Evolutionary conservation across 257 asterid species (phyloP).

Genomic region (Rhazya stricta): DNA sequence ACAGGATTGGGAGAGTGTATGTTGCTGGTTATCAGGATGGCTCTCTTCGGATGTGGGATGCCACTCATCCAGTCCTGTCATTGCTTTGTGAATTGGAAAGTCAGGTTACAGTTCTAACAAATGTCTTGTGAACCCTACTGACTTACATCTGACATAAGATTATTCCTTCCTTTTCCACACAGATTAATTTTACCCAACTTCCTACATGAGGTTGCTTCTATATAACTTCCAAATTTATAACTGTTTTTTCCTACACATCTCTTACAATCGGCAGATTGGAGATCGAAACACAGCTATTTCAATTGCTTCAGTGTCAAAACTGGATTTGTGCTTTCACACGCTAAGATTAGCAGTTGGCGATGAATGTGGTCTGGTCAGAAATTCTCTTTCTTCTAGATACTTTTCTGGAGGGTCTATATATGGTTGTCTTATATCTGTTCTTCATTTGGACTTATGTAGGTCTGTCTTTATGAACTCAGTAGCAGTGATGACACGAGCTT

Average conservation of each 20-base stretch:
- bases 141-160: background rate
- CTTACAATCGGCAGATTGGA: constrained; percentile 49
- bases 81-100: constrained; percentile 47
- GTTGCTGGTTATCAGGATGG: constrained; percentile 84
- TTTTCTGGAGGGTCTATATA: constrained; percentile 20
- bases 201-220: background rate
- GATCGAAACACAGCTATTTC: constrained; percentile 38
- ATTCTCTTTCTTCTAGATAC: constrained; percentile 18
- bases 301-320: constrained; percentile 48
- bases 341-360: constrained; percentile 74
- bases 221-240: background rate
- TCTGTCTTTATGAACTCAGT: constrained; percentile 53
- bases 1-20: constrained; percentile 48
- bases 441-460: constrained; percentile 39
- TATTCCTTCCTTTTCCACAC: background rate
- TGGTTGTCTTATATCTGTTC: constrained; percentile 17
- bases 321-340: constrained; percentile 64
- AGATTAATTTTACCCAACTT: background rate
- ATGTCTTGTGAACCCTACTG: constrained; percentile 1
- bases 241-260: constrained; percentile 1
- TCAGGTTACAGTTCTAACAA: constrained; percentile 43
- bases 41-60: constrained; percentile 87
- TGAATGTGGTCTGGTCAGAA: constrained; percentile 82
- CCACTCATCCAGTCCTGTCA: constrained; percentile 66
- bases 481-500: constrained; percentile 39